These are phyloP conservation scores for Chalaropsis ovoidea DNA, from an alignment of 2,329 filamentous ascomycete species.

Conservation along the genomic window DNA sequence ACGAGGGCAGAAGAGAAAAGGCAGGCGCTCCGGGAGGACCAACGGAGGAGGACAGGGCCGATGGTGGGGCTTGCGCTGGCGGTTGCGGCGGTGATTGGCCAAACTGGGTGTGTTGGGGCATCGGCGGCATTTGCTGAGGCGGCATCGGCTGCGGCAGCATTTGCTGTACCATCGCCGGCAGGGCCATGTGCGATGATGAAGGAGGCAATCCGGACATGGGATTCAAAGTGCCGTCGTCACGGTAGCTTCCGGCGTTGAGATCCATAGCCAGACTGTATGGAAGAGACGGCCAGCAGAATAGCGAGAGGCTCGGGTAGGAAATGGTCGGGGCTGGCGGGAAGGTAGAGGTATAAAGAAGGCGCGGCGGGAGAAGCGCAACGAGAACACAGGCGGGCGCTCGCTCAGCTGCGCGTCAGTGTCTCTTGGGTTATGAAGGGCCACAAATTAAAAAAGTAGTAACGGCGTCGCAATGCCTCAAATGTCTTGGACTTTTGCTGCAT, in stretches of 20 bases:
- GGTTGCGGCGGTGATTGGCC: slow-evolving; percentile 2
- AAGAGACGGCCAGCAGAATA: too few species aligned
- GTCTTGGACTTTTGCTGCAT: slow-evolving; percentile 17
- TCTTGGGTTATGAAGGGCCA: slow-evolving; percentile 4
- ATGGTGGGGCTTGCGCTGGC: neutral
- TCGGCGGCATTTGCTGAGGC: slow-evolving; percentile 5
- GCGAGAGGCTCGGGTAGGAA: neutral
- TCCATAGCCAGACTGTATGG: neutral
- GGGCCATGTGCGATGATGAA: neutral
- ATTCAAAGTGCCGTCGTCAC: neutral
- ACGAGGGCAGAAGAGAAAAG: neutral
- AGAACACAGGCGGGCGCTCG: neutral
- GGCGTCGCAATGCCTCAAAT: slow-evolving; percentile 16
- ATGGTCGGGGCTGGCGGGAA: neutral
- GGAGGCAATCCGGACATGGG: neutral
- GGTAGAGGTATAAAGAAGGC: neutral
- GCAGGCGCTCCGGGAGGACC: neutral
- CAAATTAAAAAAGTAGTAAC: slow-evolving; percentile 3
- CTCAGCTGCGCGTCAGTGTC: neutral
- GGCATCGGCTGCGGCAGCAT: slow-evolving; percentile 6
- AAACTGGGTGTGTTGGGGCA: slow-evolving; percentile 2
- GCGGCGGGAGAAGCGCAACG: neutral
- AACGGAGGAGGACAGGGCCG: neutral
- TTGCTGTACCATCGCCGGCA: neutral
- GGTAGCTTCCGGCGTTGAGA: slow-evolving; percentile 5